Percentiles rank a stretch among this genome's conserved stretches.
phyloP scores from a whole-genome alignment of 129 eudicot species.

The Glebionis coronaria region DNA sequence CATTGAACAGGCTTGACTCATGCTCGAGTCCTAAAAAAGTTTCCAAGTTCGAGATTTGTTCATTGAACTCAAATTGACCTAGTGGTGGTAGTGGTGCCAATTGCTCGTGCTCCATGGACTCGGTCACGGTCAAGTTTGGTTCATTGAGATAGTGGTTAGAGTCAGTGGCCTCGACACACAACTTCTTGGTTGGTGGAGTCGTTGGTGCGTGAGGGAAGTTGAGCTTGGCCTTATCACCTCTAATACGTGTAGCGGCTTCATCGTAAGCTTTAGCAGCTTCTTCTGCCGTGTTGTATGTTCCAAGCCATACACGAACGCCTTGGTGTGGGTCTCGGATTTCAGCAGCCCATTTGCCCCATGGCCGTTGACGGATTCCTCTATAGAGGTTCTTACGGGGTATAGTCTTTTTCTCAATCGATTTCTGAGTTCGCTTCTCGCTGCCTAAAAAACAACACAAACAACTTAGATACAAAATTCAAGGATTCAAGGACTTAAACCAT shows the following conservation, averaged over 20 bases:
- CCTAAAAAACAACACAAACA: conserved; percentile 7
- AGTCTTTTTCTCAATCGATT: conserved; percentile 6
- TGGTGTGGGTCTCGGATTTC: conserved; percentile 87
- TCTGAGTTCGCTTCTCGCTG: conserved; percentile 8
- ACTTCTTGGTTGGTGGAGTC: conserved; percentile 21
- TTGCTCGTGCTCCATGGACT: background rate
- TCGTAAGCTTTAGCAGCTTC: conserved; percentile 88
- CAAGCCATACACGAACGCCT: conserved; percentile 88
- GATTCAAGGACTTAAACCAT: background rate
- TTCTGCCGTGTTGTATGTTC: conserved; percentile 75
- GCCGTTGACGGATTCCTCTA: conserved; percentile 86
- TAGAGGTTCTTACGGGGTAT: conserved; percentile 58
- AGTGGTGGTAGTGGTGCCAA: background rate
- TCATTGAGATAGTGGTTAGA: conserved; percentile 6
- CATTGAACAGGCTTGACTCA: conserved; percentile 20
- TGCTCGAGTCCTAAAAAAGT: conserved; percentile 35
- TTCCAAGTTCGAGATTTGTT: conserved; percentile 32
- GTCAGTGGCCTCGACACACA: conserved; percentile 9
- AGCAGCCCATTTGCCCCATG: conserved; percentile 99
- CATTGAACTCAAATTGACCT: conserved; percentile 12
- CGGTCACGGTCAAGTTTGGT: background rate
- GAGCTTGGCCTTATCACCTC: conserved; percentile 90
- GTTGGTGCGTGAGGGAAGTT: conserved; percentile 46
- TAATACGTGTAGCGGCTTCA: conserved; percentile 67
- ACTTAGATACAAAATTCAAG: background rate